phyloP scores from a whole-genome alignment of 306 rosid genomes.

The Ochetophila trinervis region DNA sequence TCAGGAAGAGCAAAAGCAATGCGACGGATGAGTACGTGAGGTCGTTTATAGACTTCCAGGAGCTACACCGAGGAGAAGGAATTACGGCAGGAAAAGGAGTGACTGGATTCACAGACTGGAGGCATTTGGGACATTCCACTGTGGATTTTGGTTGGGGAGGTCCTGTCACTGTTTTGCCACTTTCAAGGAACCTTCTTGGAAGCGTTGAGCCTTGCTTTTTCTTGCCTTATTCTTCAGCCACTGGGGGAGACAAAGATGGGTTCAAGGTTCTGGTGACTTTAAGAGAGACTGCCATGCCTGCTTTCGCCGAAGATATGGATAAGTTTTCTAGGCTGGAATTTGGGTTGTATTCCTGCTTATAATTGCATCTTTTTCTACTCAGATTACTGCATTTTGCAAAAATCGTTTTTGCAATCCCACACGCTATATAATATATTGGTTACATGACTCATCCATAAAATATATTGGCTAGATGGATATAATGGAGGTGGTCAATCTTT shows the following conservation, averaged over 20 bases:
- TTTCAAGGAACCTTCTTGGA: slow-evolving; percentile 64
- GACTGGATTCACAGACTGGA: slow-evolving; percentile 91
- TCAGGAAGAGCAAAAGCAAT: slow-evolving; percentile 68
- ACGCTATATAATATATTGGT: too few species aligned
- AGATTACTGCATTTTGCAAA: not conserved
- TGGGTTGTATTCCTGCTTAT: not conserved
- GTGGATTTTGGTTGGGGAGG: slow-evolving; percentile 98
- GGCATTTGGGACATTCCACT: slow-evolving; percentile 75
- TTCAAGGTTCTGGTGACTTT: slow-evolving; percentile 62
- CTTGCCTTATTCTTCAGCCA: slow-evolving; percentile 60
- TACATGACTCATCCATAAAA: too few species aligned
- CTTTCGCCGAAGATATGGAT: slow-evolving; percentile 55
- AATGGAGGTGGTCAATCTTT: too few species aligned
- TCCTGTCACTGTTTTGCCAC: slow-evolving; percentile 77
- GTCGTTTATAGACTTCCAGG: slow-evolving; percentile 67
- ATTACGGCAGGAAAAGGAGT: slow-evolving; percentile 66
- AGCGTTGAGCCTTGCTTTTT: slow-evolving; percentile 80
- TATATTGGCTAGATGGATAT: too few species aligned
- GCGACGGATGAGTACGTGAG: slow-evolving; percentile 65
- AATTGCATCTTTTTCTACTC: not conserved
- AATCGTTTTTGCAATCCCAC: not conserved
- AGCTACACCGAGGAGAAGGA: slow-evolving; percentile 55
- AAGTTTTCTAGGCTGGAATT: slow-evolving; percentile 29
- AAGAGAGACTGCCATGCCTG: slow-evolving; percentile 50
- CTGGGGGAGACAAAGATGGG: slow-evolving; percentile 36